phyloP scores from a whole-genome alignment of 2,329 filamentous ascomycete genomes.

The Neoarthrinium moseri region DNA sequence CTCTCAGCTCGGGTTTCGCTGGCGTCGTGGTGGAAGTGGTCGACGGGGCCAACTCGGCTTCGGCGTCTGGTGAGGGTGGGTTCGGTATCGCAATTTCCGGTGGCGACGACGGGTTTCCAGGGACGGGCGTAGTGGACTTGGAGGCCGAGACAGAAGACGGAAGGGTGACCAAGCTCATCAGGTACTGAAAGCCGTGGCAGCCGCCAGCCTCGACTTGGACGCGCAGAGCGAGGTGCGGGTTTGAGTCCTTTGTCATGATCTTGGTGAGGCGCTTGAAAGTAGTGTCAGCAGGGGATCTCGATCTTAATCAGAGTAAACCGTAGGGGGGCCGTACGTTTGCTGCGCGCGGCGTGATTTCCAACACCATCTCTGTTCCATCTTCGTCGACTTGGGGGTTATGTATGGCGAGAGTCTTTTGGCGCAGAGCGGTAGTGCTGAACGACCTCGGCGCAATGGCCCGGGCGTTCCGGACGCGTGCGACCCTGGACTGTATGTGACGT shows the following conservation, averaged over 20 bases:
- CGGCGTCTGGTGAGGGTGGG: conserved; percentile 26
- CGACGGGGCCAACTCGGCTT: conserved; percentile 22
- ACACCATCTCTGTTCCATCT: conserved; percentile 77
- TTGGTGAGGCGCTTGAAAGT: conserved; percentile 63
- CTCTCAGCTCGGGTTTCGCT: conserved; percentile 32
- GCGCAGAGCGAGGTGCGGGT: conserved; percentile 82
- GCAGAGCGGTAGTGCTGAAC: conserved; percentile 8
- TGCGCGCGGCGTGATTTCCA: conserved; percentile 83
- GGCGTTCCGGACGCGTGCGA: no score
- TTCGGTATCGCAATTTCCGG: conserved; percentile 22
- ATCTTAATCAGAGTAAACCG: background rate
- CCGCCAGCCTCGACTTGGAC: conserved; percentile 91
- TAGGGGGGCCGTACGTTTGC: conserved; percentile 59
- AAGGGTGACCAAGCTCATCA: conserved; percentile 79
- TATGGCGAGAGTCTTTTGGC: conserved; percentile 46
- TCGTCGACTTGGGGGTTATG: conserved; percentile 78
- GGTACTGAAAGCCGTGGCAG: conserved; percentile 96
- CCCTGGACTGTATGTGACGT: background rate
- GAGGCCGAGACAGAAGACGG: conserved; percentile 31
- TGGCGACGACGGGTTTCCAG: conserved; percentile 20
- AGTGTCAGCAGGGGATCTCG: background rate
- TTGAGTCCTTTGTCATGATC: conserved; percentile 70
- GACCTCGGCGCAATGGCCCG: background rate
- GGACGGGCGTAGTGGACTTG: conserved; percentile 8
- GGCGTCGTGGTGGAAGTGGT: conserved; percentile 16